Evolutionary conservation across 176 grass and related monocot genomes (phyloP), one percentile per base, ranked within the genome.

Genomic region (Carex pumila): DNA sequence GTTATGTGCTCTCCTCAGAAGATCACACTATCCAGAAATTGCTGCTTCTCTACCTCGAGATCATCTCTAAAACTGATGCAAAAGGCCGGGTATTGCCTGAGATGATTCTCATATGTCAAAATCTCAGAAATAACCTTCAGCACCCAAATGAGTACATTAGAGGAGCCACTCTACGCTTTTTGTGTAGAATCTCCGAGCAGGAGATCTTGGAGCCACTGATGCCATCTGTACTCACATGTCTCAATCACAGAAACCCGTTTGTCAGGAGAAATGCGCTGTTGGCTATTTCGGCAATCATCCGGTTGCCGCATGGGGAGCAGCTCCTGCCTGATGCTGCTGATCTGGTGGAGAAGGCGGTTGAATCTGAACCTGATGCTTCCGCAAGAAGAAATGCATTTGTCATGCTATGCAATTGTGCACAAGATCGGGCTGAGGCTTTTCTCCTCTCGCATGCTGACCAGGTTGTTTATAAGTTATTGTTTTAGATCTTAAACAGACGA

Each of bases 201-300:
- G 88, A 90, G 71, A 83, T 90, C 52, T 56, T 90, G 36, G 88
- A 90, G 54, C 88, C 88, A 0, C 63, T 90, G 13, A 50, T 90
- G 21, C 88, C 88, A 7, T 90, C 88, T 11, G 72, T 90, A 1
- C 81, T 90, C 18, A 31, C 79, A 6, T 80, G 78, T 66, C 90
- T 97, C 64, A 85, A 91, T 41, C 90, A 94, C 62, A 85, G 89
- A 43, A 89, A 97, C 71, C 89, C 91, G 0, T 94, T 97, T 80
- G 79, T 94, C 8, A 85, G 94, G 18, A 81, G 92, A 0, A 87
- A 97, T 65, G 87, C 92, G 1, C 59, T 94, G 34, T 84, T 91
- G 7, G 87, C 87, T 5, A 29, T 97, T 62, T 83, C 87, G 0
- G 84, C 92, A 0, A 97, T 97, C 67, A 90, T 88, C 80, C 65